Evolutionary conservation across 345 rosid genomes (phyloP), one percentile per base, ranked within the genome.

Genomic region (Camelina hispida): DNA sequence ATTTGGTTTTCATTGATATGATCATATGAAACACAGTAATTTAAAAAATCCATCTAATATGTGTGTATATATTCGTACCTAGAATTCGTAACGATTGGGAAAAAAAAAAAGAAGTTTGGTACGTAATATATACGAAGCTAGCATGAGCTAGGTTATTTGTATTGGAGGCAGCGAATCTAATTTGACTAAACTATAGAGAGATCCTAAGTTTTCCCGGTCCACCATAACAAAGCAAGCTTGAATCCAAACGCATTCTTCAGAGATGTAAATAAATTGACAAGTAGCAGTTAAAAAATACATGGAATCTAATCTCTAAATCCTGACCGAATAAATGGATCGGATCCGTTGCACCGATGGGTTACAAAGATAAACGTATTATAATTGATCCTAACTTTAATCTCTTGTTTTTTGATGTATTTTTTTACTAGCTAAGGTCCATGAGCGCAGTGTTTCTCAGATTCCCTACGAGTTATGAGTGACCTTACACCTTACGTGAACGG

Each of bases 341-440:
- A 64, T 77, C 63, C 76, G 5, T 69, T 47, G 61, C 71, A 47
- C 44, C 28, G 59, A 71, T 71, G 48, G 61, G 61, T 65, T 50
- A 65, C 40, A 34, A 71, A 66, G 72, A 71, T 71, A 78, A 59
- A 15, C 66, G 40, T 78, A 57, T 71, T 48, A 63, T 77, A 77
- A 65, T n/a, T 64, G 48, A 71, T 28, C 61, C 76, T 50, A 71
- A 57, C 40, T 37, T 71, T 64, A 48, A 37, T 63, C 58, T 55
- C 64, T 55, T 62, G 44, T 17, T 63, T 43, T 34, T 0, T 34
- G 37, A 34, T 60, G 40, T 28, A 28, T 30, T 28, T 15, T 35
- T 40, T 58, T 23, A 57, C 9, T 57, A 66, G 67, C 35, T 13
- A 34, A 48, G 52, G 72, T 58, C 78, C 73, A 50, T 59, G 68